Conservation (phyloP, 257 asterid genomes). For the Nicotiana tabacum region DNA sequence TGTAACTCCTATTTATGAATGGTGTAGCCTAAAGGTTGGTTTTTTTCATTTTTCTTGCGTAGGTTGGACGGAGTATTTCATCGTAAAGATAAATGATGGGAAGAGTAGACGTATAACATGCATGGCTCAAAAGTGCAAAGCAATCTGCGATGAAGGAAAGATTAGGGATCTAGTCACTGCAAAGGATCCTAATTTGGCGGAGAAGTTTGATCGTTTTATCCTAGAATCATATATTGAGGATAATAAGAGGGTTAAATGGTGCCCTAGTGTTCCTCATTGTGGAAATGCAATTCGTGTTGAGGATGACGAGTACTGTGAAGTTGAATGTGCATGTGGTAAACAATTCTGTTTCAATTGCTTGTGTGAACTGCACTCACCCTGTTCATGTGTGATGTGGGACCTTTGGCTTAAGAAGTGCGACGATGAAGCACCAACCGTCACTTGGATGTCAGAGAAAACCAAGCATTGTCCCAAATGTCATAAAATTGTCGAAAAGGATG, state of each 20-base stretch:
- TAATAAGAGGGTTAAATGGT: slow-evolving; percentile 55
- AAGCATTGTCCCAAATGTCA: slow-evolving; percentile 50
- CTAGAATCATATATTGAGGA: slow-evolving; percentile 62
- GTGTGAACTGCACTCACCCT: slow-evolving; percentile 51
- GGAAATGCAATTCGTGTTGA: slow-evolving; percentile 51
- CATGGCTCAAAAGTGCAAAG: slow-evolving; percentile 54
- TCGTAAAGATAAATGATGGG: slow-evolving; percentile 52
- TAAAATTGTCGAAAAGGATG: slow-evolving; percentile 48
- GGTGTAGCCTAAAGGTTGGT: background rate
- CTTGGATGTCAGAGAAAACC: slow-evolving; percentile 35
- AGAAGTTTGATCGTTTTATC: slow-evolving; percentile 48
- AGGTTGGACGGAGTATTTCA: slow-evolving; percentile 63
- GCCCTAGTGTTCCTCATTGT: slow-evolving; percentile 61
- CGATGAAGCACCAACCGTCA: slow-evolving; percentile 28
- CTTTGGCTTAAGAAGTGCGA: slow-evolving; percentile 43
- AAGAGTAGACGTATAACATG: slow-evolving; percentile 45
- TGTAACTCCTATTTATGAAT: background rate
- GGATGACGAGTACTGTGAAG: slow-evolving; percentile 37
- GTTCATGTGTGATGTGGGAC: slow-evolving; percentile 61
- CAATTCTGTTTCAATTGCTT: slow-evolving; percentile 61
- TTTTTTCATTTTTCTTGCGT: background rate
- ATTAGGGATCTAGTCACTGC: slow-evolving; percentile 37
- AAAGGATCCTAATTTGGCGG: slow-evolving; percentile 37
- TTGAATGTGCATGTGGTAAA: slow-evolving; percentile 47
- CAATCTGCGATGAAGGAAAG: slow-evolving; percentile 52